A percentile compares a stretch with the other conserved stretches of the same genome.
These are phyloP conservation scores for Fragilaria crotonensis DNA, from an alignment of 108 stramenopile species.

Conservation along the genomic window DNA sequence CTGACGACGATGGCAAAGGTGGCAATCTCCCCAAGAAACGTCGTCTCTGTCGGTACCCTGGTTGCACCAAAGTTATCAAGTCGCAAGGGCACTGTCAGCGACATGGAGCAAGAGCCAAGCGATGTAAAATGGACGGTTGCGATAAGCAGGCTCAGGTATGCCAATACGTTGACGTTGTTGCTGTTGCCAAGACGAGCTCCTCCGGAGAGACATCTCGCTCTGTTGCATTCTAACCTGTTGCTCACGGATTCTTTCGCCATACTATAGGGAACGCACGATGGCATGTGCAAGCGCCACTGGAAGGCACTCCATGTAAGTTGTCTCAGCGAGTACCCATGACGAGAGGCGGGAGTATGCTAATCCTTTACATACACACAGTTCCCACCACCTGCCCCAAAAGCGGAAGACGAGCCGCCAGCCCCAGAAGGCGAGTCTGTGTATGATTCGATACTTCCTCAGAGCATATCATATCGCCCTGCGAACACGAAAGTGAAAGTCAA, in stretches of 20 bases:
- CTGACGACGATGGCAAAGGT: neutral
- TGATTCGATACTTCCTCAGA: constrained; percentile 48
- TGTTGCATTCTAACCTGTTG: neutral
- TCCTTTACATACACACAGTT: no score
- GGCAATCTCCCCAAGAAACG: neutral
- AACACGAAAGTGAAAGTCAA: neutral
- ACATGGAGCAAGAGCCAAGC: constrained; percentile 67
- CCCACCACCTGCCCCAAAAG: constrained; percentile 21
- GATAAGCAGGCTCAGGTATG: constrained; percentile 59
- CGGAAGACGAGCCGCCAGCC: constrained; percentile 22
- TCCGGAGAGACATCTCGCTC: neutral
- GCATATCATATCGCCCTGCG: constrained; percentile 37
- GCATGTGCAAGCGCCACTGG: constrained; percentile 73
- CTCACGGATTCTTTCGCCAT: no score
- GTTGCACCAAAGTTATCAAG: constrained; percentile 52
- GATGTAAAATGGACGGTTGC: constrained; percentile 58
- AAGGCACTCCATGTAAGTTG: no score
- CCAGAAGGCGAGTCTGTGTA: constrained; percentile 48
- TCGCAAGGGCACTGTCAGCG: constrained; percentile 62
- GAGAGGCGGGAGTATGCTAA: no score
- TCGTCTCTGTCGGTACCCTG: constrained; percentile 32
- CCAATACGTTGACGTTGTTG: constrained; percentile 41
- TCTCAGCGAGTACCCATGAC: no score
- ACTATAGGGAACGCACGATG: constrained; percentile 15
- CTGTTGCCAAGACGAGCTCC: neutral